Conservation (phyloP, 2,329 filamentous ascomycete species). For the Apiospora malaysiana region DNA sequence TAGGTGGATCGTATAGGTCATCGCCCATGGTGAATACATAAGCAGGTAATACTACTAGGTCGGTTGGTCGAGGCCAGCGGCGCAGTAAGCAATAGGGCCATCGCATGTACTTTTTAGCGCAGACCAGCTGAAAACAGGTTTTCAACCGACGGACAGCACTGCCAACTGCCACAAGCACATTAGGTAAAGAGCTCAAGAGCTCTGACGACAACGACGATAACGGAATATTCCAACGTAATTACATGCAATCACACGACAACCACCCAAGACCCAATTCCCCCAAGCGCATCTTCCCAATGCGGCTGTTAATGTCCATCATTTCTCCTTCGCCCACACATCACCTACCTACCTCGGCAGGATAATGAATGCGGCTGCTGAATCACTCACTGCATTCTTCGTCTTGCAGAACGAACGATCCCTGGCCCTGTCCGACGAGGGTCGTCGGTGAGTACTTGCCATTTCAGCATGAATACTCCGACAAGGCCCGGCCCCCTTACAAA, state of each 20-base stretch:
- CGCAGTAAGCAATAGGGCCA: not conserved
- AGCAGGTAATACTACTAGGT: constrained; percentile 7
- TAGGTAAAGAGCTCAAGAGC: no score
- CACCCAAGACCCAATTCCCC: not conserved
- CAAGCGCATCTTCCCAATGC: not conserved
- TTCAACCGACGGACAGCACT: not conserved
- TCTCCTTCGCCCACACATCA: not conserved
- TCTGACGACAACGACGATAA: constrained; percentile 14
- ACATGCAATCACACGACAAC: not conserved
- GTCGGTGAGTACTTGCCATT: not conserved
- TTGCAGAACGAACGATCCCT: not conserved
- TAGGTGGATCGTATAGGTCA: constrained; percentile 5
- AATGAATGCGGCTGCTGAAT: not conserved
- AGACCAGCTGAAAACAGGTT: constrained; percentile 1
- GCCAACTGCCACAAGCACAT: constrained; percentile 12
- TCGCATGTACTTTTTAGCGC: constrained; percentile 2
- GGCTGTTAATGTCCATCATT: not conserved
- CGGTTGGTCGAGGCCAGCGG: not conserved
- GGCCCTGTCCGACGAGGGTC: not conserved
- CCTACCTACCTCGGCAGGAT: not conserved
- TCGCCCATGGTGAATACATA: constrained; percentile 4
- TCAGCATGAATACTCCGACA: constrained; percentile 1
- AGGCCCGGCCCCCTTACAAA: not conserved
- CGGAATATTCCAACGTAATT: not conserved
- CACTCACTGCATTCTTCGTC: not conserved